Conservation (phyloP, 139 green algal genomes). For the Chlorella sp. region DNA sequence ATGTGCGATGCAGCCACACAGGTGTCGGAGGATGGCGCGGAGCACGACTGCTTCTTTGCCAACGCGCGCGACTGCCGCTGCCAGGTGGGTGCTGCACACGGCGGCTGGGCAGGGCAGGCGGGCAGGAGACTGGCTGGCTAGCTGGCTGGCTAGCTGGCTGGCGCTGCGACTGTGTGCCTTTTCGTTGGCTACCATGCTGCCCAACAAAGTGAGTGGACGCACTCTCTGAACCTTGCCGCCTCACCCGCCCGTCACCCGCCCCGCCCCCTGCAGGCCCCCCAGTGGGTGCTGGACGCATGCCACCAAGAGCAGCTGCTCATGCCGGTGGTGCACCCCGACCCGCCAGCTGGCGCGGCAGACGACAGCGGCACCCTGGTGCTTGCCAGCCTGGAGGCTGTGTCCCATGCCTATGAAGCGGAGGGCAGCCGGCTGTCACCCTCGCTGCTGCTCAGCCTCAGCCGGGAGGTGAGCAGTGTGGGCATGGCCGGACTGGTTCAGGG, state of each 20-base stretch:
- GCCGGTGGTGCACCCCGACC: neutral
- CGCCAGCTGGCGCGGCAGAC: neutral
- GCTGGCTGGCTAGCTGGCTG: neutral
- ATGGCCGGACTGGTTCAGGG: no score
- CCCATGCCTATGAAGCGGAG: neutral
- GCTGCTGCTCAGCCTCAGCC: conserved; percentile 1
- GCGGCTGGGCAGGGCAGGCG: no score
- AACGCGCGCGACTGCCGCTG: neutral
- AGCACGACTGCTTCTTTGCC: conserved; percentile 19
- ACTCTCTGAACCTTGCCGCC: no score
- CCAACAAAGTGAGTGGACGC: no score
- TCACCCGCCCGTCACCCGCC: neutral
- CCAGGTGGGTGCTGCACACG: neutral
- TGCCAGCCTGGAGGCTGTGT: neutral
- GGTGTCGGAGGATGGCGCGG: conserved; percentile 4
- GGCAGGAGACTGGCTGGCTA: neutral
- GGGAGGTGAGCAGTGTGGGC: neutral
- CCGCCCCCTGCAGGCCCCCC: neutral
- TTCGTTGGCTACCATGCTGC: no score
- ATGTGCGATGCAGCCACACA: conserved; percentile 13
- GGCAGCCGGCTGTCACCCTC: conserved; percentile 17
- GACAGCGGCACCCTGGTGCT: neutral
- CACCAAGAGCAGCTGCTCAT: conserved; percentile 4
- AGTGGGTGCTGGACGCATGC: neutral
- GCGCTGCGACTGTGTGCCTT: neutral